phyloP scores from a whole-genome alignment of 352 stramenopile species.

The Globisporangium emineosum region DNA sequence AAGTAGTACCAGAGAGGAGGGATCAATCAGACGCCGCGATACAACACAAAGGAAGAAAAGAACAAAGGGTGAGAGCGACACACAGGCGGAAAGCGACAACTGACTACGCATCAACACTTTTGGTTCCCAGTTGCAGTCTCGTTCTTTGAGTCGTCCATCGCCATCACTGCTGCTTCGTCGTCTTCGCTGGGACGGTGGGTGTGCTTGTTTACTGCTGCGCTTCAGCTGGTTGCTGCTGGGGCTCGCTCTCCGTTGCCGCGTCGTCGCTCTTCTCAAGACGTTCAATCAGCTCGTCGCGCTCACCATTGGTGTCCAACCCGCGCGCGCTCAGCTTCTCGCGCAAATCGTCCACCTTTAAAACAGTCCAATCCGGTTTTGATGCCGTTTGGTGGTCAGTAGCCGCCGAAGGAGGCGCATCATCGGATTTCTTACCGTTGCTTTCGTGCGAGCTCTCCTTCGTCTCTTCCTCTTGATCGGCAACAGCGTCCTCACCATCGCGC shows the following conservation, averaged over 20 bases:
- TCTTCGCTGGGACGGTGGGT: neutral
- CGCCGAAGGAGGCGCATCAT: conserved; percentile 14
- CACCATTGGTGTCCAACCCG: conserved; percentile 14
- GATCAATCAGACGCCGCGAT: neutral
- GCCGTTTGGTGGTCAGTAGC: conserved; percentile 14
- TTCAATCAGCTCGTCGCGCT: conserved; percentile 18
- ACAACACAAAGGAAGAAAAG: conserved; percentile 12
- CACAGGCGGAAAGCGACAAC: conserved; percentile 9
- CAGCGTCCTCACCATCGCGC: neutral
- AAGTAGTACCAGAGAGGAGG: neutral
- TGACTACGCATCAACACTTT: conserved; percentile 15
- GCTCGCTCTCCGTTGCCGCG: neutral
- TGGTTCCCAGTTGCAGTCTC: neutral
- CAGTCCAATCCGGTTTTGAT: conserved; percentile 22
- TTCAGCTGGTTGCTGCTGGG: neutral
- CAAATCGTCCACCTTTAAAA: conserved; percentile 23
- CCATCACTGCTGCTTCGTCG: neutral
- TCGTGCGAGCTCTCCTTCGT: conserved; percentile 18
- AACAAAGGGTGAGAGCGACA: conserved; percentile 20
- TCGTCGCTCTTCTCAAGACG: conserved; percentile 7
- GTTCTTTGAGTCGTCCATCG: neutral
- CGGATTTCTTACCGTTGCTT: conserved; percentile 22
- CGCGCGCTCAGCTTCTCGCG: conserved; percentile 21
- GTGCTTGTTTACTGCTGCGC: conserved; percentile 1
- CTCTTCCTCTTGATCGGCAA: conserved; percentile 15